These are phyloP conservation scores for Parascedosporium putredinis DNA, from an alignment of 2,329 filamentous ascomycete genomes.

Conservation along the genomic window DNA sequence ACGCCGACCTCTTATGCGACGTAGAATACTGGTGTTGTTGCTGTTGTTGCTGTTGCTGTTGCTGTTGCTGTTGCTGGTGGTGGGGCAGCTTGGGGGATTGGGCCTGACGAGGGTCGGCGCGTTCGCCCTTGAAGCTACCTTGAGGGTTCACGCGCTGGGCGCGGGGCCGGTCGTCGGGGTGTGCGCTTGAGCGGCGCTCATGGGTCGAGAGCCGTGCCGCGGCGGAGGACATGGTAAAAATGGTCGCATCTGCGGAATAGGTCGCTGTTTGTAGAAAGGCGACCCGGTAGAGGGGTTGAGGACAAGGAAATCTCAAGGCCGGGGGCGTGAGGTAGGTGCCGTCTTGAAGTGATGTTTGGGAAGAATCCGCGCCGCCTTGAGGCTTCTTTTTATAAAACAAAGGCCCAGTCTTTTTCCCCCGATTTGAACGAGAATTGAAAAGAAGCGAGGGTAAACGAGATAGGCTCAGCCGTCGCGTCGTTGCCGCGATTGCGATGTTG, in stretches of 20 bases:
- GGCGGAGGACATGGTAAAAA: slow-evolving; percentile 10
- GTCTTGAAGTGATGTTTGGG: too few species aligned
- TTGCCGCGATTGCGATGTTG: background rate
- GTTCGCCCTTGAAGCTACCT: slow-evolving; percentile 18
- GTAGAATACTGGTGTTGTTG: slow-evolving; percentile 23
- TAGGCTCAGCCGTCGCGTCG: too few species aligned
- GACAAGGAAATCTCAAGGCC: background rate
- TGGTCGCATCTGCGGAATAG: background rate
- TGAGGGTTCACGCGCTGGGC: slow-evolving; percentile 28
- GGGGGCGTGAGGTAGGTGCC: background rate
- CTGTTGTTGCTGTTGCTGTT: slow-evolving; percentile 1
- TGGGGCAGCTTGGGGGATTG: slow-evolving; percentile 25
- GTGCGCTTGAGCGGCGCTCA: slow-evolving; percentile 9
- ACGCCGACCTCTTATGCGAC: slow-evolving; percentile 47
- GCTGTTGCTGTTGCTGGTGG: slow-evolving; percentile 5
- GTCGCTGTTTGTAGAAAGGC: too few species aligned
- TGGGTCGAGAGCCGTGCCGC: slow-evolving; percentile 6
- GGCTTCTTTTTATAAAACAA: too few species aligned
- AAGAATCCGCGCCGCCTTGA: too few species aligned
- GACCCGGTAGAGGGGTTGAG: background rate
- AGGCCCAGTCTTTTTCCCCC: too few species aligned
- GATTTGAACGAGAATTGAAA: too few species aligned
- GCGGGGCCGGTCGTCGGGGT: slow-evolving; percentile 14
- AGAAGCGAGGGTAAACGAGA: too few species aligned
- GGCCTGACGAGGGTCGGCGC: slow-evolving; percentile 7